These are phyloP conservation scores for Periconia macrospinosa DNA, from an alignment of 2,329 filamentous ascomycete species.

Conservation along the genomic window DNA sequence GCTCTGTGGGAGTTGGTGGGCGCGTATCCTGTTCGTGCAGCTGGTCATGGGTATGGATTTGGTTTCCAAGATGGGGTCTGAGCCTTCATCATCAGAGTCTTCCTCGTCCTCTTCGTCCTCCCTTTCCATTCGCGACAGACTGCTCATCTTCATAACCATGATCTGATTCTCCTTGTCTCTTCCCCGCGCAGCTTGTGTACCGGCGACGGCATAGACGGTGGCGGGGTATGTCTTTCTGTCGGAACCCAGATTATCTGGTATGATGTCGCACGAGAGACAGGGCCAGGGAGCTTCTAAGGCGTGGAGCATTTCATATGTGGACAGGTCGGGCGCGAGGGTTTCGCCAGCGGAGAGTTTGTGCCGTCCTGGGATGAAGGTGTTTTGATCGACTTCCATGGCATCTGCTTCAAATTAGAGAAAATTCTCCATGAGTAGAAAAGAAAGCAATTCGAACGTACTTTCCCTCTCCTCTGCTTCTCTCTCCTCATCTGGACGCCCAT, in stretches of 20 bases:
- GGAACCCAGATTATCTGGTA: conserved; percentile 83
- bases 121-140: conserved; percentile 82
- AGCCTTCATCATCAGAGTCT: conserved; percentile 67
- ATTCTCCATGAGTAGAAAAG: neutral
- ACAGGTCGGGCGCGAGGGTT: conserved; percentile 84
- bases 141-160: conserved; percentile 95
- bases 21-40: conserved; percentile 91
- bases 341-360: conserved; percentile 90
- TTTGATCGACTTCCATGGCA: conserved; percentile 91
- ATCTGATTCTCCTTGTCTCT: conserved; percentile 86
- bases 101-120: conserved; percentile 70
- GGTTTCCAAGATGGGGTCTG: conserved; percentile 92
- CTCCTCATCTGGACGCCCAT: conserved; percentile 89
- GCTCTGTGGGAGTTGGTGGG: conserved; percentile 74
- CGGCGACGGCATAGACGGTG: conserved; percentile 91
- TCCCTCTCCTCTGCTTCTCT: conserved; percentile 84
- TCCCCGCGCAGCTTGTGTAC: conserved; percentile 82
- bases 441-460: conserved; percentile 46
- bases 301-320: conserved; percentile 98
- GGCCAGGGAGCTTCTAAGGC: conserved; percentile 93
- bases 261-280: conserved; percentile 91
- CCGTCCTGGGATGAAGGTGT: conserved; percentile 93
- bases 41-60: conserved; percentile 83
- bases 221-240: conserved; percentile 91
- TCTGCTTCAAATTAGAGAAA: conserved; percentile 43